Base-by-base conservation (phyloP, 345 rosid genomes). In the Tarenaya hassleriana region DNA sequence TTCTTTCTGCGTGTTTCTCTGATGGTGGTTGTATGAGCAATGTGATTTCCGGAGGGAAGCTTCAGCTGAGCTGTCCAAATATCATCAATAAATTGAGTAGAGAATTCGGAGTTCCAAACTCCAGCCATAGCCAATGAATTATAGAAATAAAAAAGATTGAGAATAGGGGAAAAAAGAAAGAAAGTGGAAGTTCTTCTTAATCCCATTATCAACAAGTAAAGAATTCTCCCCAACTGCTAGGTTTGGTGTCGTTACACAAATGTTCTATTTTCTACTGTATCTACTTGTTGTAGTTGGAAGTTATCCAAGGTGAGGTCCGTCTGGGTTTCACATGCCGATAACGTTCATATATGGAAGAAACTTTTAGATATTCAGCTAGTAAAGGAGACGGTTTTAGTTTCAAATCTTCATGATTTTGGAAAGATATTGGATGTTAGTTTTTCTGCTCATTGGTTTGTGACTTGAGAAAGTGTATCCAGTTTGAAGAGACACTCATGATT, bases 161-260 rank as follows among this genome's bases (percentile, higher is more conserved):
- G 8, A 13, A 17, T 41, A 54, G 27, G 16, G n/a, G 7, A 10
- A 7, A 10, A 14, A 0, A 38, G 10, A 20, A 41, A 63, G 24
- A 46, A 20, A 2, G 27, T 21, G 53, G 53, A 44, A 50, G 42
- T 53, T 57, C 44, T 24, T 53, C 44, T 44, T 44, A 15, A 11
- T 29, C 15, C 38, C n/a, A 7, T 57, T 35, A 51, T 27, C 10
- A 34, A n/a, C n/a, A 19, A 35, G 8, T 44, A 1, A 35, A 50
- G 41, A 27, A 5, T 57, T 56, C 44, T 47, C 57, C 41, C 56
- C 41, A 52, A 43, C 47, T 56, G 7, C 52, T 56, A 57, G 33
- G 21, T 18, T 63, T 56, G 16, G 29, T 24, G 5, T 24, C 3
- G 29, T 24, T 24, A 24, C 29, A 2, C 17, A 7, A 8, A 0